Evolutionary conservation across 495 filamentous ascomycete genomes (phyloP), one percentile per base, ranked within the genome.

Genomic region (Rusavskia elegans): DNA sequence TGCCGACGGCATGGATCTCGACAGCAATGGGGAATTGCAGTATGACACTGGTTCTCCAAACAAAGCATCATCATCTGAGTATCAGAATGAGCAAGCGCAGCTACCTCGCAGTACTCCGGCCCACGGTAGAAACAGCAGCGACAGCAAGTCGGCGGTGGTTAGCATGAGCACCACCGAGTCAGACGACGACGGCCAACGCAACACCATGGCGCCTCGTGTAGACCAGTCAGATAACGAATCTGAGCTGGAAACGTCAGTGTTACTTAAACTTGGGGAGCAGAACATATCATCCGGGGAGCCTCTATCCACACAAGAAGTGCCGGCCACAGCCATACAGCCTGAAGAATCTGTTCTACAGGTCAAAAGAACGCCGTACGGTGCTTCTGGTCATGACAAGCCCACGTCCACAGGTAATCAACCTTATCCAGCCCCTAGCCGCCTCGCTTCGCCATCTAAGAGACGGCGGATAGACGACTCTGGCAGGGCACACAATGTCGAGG

Each of bases 291-390:
- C 10, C n/a, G 38, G 16, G 17, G 23, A 29, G 9, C 19, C 14
- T 23, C 4, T 16, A 5, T 46, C 29, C 19, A 17, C 32, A 30
- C n/a, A 52, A 39, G 23, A 23, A 1, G 40, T 48, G 29, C 58
- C 53, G 6, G 59, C 56, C 20, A 61, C 55, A 23, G 56, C 59
- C 16, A 14, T 54, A 1, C 59, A 61, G 32, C 51, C 51, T 19
- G 40, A 46, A 9, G 27, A 51, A 13, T 52, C 61, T 17, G 49
- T 57, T 38, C 48, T 56, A 10, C 59, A 61, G 41, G 61, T 61
- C 38, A 59, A 59, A 30, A 50, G 55, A 36, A 63, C 61, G 0
- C 59, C 61, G 21, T 49, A 61, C 37, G 17, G 40, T 5, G n/a
- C n/a, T 42, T 21, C 39, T 1, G 39, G n/a, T 42, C 39, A 21